phyloP scores from a whole-genome alignment of 306 rosid genomes.

The Hippophae gyantsensis region DNA sequence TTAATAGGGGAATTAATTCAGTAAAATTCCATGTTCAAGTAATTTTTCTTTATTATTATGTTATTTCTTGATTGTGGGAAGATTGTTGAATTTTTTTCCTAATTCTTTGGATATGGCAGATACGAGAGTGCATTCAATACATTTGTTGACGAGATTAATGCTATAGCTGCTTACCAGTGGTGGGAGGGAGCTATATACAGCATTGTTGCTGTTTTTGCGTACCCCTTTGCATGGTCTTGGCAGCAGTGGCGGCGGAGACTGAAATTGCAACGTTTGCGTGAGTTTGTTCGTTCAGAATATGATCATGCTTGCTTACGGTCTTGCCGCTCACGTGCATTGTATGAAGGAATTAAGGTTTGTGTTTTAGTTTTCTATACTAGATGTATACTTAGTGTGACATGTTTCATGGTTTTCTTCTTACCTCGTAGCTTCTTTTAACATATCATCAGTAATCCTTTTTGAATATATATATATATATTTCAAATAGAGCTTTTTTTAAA shows the following conservation, averaged over 20 bases:
- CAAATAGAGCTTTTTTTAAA: too few relatives aligned
- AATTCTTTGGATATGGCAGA: constrained; percentile 42
- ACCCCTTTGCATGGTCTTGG: constrained; percentile 97
- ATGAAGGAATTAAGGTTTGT: constrained; percentile 96
- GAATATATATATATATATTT: too few relatives aligned
- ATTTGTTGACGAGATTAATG: constrained; percentile 89
- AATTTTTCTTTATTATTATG: constrained; percentile 7
- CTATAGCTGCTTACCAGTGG: constrained; percentile 88
- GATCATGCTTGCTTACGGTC: constrained; percentile 92
- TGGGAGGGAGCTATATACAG: constrained; percentile 96
- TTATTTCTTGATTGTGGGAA: background rate
- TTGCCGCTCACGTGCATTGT: constrained; percentile 96
- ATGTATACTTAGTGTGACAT: background rate
- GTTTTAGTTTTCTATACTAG: constrained; percentile 5
- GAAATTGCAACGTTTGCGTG: constrained; percentile 83
- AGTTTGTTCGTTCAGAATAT: constrained; percentile 93
- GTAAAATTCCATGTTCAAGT: background rate
- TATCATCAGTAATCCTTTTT: background rate
- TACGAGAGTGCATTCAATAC: constrained; percentile 83
- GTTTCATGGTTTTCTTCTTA: background rate
- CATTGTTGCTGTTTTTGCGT: constrained; percentile 63
- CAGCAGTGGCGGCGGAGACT: constrained; percentile 85
- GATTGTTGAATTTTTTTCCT: constrained; percentile 15
- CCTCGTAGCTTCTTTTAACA: background rate
- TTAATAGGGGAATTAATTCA: constrained; percentile 2